Base-by-base conservation (phyloP, 1,139 yeast genomes). In the Scheffersomyces cryptocercus region DNA sequence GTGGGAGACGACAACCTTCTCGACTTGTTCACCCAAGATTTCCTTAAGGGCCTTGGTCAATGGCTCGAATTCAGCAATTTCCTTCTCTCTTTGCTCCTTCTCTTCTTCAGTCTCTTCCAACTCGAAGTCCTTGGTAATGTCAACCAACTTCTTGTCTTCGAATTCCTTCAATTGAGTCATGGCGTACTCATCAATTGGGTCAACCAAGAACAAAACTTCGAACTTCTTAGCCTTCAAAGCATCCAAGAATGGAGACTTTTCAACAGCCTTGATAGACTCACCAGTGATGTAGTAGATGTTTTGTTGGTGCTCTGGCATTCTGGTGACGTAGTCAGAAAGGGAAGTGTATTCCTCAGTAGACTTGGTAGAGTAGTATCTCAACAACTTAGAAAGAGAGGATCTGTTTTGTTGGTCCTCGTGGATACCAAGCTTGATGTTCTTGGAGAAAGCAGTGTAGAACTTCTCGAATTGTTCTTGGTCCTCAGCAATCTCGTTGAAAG, bases 231-330 rank as follows among this genome's bases (percentile, higher is more conserved):
- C 96, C 84, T 90, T 93, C 76, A 93, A 85, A 58, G 96, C 97
- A 66, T 95, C 99, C 75, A 95, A 84, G 88, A 95, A 95, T 73
- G 99, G 99, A 60, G 99, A 93, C 76, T 90, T 88, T 80, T 93
- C 97, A 66, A 95, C 97, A 60, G 97, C 91, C 85, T 93, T 91
- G 69, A 89, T 74, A 48, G 96, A 84, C 81, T 95, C 99, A 85
- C 99, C 99, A 69, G 99, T 93, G 73, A 93, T 93, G 85, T 82
- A 93, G 85, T 93, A 93, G 66, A 93, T 89, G 82, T 95, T 93
- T 95, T 95, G 91, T 82, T 93, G 99, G 81, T 89, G 97, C 77
- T 89, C 97, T 73, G 95, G 97, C 99, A 93, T 93, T 79, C 99
- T 89, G 59, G 98, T 93, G 55, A 95, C 96, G 78, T 93, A 93